phyloP scores from a whole-genome alignment of 108 stramenopile genomes.

The Cylindrotheca fusiformis region DNA sequence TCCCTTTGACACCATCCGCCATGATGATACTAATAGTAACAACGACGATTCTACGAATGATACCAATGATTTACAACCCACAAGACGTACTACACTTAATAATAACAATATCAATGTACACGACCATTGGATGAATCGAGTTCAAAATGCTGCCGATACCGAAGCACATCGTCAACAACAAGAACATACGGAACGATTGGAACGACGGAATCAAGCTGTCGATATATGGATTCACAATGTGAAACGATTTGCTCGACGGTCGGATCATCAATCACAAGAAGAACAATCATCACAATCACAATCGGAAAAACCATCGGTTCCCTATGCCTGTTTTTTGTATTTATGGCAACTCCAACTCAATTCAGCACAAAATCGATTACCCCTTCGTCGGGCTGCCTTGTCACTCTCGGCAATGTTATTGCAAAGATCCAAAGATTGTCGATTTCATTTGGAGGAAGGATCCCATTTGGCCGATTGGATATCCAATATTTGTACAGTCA shows the following conservation, averaged over 20 bases:
- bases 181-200: slow-evolving; percentile 13
- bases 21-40: not conserved
- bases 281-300: slow-evolving; percentile 1
- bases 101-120: not conserved
- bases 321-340: slow-evolving; percentile 35
- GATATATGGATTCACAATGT: slow-evolving; percentile 34
- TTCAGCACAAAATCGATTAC: slow-evolving; percentile 24
- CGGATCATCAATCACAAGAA: slow-evolving; percentile 4
- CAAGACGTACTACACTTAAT: not conserved
- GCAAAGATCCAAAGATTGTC: slow-evolving; percentile 32
- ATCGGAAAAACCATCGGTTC: slow-evolving; percentile 20
- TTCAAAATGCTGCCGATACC: slow-evolving; percentile 8
- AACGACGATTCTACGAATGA: not conserved
- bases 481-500: not conserved
- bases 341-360: slow-evolving; percentile 30
- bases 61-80: not conserved
- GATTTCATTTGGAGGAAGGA: slow-evolving; percentile 23
- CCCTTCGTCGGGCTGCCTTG: slow-evolving; percentile 36
- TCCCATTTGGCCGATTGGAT: slow-evolving; percentile 19
- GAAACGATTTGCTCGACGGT: slow-evolving; percentile 19
- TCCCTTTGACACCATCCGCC: not conserved
- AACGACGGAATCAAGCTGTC: slow-evolving; percentile 16
- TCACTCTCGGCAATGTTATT: slow-evolving; percentile 34
- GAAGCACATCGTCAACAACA: not conserved
- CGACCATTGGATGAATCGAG: slow-evolving; percentile 27